Evolutionary conservation across 495 filamentous ascomycete genomes (phyloP), one percentile per base, ranked within the genome.

Genomic region (Annulohypoxylon bovei): DNA sequence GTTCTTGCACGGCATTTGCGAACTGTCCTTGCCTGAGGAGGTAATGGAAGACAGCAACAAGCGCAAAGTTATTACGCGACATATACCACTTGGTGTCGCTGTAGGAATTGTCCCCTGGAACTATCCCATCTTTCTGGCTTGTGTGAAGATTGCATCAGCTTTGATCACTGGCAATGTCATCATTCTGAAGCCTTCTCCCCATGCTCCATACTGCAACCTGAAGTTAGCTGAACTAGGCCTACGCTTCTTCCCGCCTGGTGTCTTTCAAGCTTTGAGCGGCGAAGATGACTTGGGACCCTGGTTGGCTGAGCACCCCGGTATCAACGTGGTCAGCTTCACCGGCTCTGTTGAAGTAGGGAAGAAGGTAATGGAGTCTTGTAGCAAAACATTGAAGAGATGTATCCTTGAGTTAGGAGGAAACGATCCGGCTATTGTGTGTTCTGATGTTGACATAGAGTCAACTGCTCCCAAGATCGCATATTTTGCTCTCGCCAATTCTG

Each of bases 401-500:
- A 88, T 83, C 0, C 78, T 89, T 3, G 88, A 90, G 69, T 59
- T 82, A 9, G 88, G 88, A 23, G 88, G 88, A 22, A 91, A 91
- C 65, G 85, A 87, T 65, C 79, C 88, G 0, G 81, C 81, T 9
- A 87, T 90, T 65, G 75, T 91, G 33, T 85, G 83, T 53, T 76
- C 82, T 0, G 87, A 89, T 73, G 87, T 90, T 20, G 86, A 89
- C 60, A 78, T 88, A 42, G 73, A n/a, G n/a, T n/a, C 84, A 4
- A 85, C 84, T 27, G 81, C 11, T 22, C n/a, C 81, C 0, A 78
- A 86, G 67, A 81, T 88, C 12, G 80, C 79, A 16, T 75, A 81
- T 28, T 77, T 81, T 14, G 81, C 83, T 0, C 86, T 87, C 54
- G 77, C 82, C 33, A 84, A 85, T 75, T 84, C 78, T 0, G 85